phyloP scores from a whole-genome alignment of 371 early-diverging fungal genomes.

The Lichtheimia corymbifera region DNA sequence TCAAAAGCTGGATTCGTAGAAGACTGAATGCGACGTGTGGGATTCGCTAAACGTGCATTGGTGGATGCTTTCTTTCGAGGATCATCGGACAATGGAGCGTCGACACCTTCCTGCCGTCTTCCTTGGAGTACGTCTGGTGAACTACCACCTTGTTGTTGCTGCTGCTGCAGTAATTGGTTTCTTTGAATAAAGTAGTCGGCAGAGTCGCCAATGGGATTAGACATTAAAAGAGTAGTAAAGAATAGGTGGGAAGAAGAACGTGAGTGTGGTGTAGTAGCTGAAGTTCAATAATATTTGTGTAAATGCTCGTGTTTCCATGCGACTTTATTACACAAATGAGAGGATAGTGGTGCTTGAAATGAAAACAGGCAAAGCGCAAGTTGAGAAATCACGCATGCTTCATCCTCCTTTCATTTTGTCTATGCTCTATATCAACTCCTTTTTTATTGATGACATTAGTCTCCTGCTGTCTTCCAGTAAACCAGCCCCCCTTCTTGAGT shows the following conservation, averaged over 20 bases:
- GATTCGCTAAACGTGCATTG: constrained; percentile 6
- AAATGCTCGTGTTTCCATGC: too few relatives aligned
- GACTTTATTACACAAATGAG: too few relatives aligned
- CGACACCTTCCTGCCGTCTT: background rate
- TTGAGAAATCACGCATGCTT: too few relatives aligned
- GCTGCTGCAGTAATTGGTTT: constrained; percentile 5
- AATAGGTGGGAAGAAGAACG: background rate
- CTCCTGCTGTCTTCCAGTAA: too few relatives aligned
- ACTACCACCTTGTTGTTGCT: background rate
- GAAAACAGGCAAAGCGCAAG: too few relatives aligned
- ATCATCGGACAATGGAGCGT: constrained; percentile 21
- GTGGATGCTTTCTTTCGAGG: constrained; percentile 16
- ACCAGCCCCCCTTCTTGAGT: too few relatives aligned
- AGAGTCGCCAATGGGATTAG: constrained; percentile 40
- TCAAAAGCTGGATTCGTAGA: constrained; percentile 20
- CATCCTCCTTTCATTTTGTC: too few relatives aligned
- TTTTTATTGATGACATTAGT: too few relatives aligned
- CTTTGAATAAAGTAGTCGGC: constrained; percentile 37
- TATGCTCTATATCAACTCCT: too few relatives aligned
- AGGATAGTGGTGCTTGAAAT: too few relatives aligned
- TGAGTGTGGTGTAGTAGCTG: too few relatives aligned
- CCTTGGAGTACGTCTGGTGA: background rate
- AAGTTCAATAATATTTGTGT: too few relatives aligned
- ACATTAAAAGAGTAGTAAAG: constrained; percentile 17
- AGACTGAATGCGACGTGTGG: background rate